Evolutionary conservation across 2,329 filamentous ascomycete genomes (phyloP).

Genomic region (Talaromyces rugulosus): DNA sequence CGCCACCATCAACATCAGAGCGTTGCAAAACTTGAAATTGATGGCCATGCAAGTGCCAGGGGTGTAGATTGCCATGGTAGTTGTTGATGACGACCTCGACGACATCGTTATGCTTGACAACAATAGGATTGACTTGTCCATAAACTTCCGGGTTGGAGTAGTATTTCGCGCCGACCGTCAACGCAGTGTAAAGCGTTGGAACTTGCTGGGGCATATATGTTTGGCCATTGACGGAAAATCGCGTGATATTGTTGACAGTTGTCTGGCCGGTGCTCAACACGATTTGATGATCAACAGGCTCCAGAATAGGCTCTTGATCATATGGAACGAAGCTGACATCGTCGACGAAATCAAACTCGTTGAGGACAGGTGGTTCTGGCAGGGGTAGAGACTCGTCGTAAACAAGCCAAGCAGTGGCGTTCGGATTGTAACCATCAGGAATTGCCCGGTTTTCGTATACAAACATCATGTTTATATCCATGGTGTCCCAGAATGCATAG

Average conservation of each 20-base stretch:
- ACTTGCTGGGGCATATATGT: slow-evolving; percentile 73
- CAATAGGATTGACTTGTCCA: slow-evolving; percentile 59
- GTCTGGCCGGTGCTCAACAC: slow-evolving; percentile 54
- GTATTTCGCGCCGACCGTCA: slow-evolving; percentile 52
- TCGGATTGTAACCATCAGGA: slow-evolving; percentile 61
- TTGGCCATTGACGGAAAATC: slow-evolving; percentile 69
- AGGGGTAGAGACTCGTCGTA: slow-evolving; percentile 48
- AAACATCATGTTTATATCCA: slow-evolving; percentile 58
- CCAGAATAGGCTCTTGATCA: slow-evolving; percentile 21
- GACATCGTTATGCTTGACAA: slow-evolving; percentile 59
- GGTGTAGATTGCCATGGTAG: slow-evolving; percentile 35
- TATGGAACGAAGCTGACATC: slow-evolving; percentile 45
- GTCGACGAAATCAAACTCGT: slow-evolving; percentile 65
- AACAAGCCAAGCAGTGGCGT: slow-evolving; percentile 46
- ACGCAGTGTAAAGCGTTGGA: slow-evolving; percentile 71
- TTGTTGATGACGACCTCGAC: slow-evolving; percentile 37
- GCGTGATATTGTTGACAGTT: slow-evolving; percentile 60
- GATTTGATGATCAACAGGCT: slow-evolving; percentile 28
- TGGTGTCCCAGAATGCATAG: slow-evolving; percentile 64
- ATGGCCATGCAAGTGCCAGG: slow-evolving; percentile 51
- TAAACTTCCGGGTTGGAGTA: slow-evolving; percentile 60
- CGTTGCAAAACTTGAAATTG: slow-evolving; percentile 45
- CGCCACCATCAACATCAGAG: slow-evolving; percentile 20
- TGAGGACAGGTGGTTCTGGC: slow-evolving; percentile 50
- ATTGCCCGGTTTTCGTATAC: slow-evolving; percentile 37